A percentile compares a stretch with the other conserved stretches of the same genome.
These are phyloP conservation scores for Fusarium anguioides DNA, from an alignment of 2,329 filamentous ascomycete species.

Conservation along the genomic window DNA sequence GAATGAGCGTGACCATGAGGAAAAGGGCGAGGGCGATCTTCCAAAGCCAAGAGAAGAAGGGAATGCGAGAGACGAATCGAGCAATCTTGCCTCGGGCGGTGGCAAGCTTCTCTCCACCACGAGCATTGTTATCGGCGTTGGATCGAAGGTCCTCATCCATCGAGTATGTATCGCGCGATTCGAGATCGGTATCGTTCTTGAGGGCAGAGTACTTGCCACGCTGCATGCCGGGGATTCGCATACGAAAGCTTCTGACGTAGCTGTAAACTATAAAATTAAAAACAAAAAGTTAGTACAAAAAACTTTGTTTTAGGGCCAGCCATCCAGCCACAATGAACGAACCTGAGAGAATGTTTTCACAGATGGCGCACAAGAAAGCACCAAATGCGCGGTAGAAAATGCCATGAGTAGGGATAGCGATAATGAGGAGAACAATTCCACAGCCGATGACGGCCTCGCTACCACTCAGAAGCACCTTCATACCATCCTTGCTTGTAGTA, in stretches of 20 bases:
- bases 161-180: conserved; percentile 38
- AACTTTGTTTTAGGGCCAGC: background rate
- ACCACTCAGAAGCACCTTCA: conserved; percentile 49
- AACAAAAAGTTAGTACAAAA: conserved; percentile 3
- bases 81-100: conserved; percentile 9
- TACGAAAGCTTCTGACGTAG: conserved; percentile 28
- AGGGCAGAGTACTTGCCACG: conserved; percentile 36
- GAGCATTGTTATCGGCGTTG: conserved; percentile 17
- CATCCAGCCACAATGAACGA: background rate
- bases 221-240: conserved; percentile 31
- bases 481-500: conserved; percentile 46
- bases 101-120: conserved; percentile 26
- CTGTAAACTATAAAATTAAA: conserved; percentile 19
- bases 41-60: conserved; percentile 28
- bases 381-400: conserved; percentile 41
- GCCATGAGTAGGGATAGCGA: conserved; percentile 41
- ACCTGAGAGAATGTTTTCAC: conserved; percentile 33
- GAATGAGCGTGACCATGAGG: conserved; percentile 34
- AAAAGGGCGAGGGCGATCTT: conserved; percentile 36
- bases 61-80: conserved; percentile 18
- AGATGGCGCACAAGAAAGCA: conserved; percentile 31
- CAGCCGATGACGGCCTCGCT: conserved; percentile 43
- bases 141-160: conserved; percentile 33
- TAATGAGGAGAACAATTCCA: conserved; percentile 35
- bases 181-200: conserved; percentile 26